Base-by-base conservation (phyloP, 768 basidiomycete genomes). In the Chlorophyllum brunneum region DNA sequence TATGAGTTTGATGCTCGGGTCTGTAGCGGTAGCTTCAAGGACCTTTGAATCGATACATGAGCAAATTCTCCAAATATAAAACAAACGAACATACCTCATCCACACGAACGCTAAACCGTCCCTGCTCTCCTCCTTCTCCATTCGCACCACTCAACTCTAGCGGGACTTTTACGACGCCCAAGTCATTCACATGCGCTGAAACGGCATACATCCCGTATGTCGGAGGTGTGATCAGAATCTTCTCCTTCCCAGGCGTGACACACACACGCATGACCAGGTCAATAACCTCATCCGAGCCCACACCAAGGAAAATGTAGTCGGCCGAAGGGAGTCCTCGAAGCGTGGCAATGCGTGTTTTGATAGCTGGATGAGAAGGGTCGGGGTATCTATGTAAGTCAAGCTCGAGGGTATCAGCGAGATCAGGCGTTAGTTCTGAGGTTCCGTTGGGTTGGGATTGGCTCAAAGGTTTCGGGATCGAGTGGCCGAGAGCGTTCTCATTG, bases 141-240 rank as follows among this genome's bases (percentile, higher is more conserved):
- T 75, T 59, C 3, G 63, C 66, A 2, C 76, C 82, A 11, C 68
- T 70, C 24, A 88, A 63, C 58, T 84, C 81, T 22, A 98, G 70
- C 2, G 84, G 83, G 16, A 89, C 83, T 61, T 86, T 85, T 39
- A 93, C 81, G 3, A 95, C 70, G 0, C 81, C 87, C 13, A 95
- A 75, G 65, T 99, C 97, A 64, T 99, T 99, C 40, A 98, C 85
- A 62, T 97, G 88, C 8, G 95, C 97, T 54, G 88, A 93, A 1
- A 98, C 95, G 10, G 78, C 66, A 69, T 98, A 98, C 95, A 98
- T 99, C 15, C 95, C 97, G 65, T 98, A 98, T 10, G 97, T 98
- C 4, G 97, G 97, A 1, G 95, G 95, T 1, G 89, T 92, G 30
- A 81, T 86, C 63, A 98, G 67, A 29, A 97, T 87, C 64, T 85